Percentiles rank a stretch among this genome's conserved stretches.
These are phyloP conservation scores for Zygosaccharomyces bisporus DNA, from an alignment of 805 yeast species.

Conservation along the genomic window DNA sequence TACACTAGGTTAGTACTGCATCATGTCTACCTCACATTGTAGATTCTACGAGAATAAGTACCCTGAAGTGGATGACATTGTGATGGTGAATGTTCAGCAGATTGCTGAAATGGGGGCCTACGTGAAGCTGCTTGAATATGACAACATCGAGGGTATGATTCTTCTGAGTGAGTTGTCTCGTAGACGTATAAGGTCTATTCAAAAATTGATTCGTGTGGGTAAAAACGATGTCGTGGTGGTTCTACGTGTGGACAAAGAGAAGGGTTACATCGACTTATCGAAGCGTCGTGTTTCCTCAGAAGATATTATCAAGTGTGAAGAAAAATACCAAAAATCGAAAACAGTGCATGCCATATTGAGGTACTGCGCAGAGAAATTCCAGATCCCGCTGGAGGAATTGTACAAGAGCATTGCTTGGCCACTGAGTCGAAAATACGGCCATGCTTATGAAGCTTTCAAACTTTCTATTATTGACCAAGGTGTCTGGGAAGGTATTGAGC, in stretches of 20 bases:
- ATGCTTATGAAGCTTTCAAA: slow-evolving; percentile 96
- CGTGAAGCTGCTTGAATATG: slow-evolving; percentile 91
- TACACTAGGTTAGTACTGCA: slow-evolving; percentile 8
- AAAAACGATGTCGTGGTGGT: slow-evolving; percentile 98
- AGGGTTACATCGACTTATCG: slow-evolving; percentile 95
- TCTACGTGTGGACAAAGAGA: slow-evolving; percentile 95
- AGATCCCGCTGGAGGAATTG: slow-evolving; percentile 76
- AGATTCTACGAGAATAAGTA: slow-evolving; percentile 97
- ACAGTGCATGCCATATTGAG: slow-evolving; percentile 97
- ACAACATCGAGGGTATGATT: slow-evolving; percentile 98
- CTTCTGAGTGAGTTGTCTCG: slow-evolving; percentile 91
- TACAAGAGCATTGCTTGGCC: slow-evolving; percentile 97
- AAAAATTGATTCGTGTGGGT: slow-evolving; percentile 95
- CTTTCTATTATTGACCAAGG: slow-evolving; percentile 85
- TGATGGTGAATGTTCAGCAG: slow-evolving; percentile 97
- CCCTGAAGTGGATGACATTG: slow-evolving; percentile 98
- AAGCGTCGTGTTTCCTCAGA: slow-evolving; percentile 98
- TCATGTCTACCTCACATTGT: slow-evolving; percentile 84
- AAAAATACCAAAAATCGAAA: slow-evolving; percentile 92
- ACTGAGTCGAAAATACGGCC: slow-evolving; percentile 89
- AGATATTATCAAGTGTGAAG: slow-evolving; percentile 96
- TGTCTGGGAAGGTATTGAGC: slow-evolving; percentile 73
- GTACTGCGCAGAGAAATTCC: slow-evolving; percentile 97
- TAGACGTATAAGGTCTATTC: slow-evolving; percentile 97
- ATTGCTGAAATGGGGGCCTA: slow-evolving; percentile 99